Conservation (phyloP, 2,329 filamentous ascomycete genomes). For the Rhytidhysteron rufulum region DNA sequence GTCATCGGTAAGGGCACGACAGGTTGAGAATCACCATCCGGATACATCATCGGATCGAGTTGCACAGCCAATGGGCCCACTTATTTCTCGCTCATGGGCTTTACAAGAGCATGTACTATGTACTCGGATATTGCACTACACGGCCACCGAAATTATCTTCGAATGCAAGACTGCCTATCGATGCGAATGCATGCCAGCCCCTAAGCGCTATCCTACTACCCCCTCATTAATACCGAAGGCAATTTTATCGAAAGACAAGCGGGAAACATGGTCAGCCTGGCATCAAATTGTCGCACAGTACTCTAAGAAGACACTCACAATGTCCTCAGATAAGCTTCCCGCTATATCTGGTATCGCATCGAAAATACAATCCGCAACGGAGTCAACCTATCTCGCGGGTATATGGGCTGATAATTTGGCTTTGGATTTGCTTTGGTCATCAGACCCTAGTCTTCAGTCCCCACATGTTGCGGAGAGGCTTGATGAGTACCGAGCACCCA, state of each 20-base stretch:
- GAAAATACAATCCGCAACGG: constrained; percentile 24
- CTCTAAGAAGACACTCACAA: constrained; percentile 22
- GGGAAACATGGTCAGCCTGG: constrained; percentile 22
- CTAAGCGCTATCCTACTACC: constrained; percentile 23
- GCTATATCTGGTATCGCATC: constrained; percentile 33
- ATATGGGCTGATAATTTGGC: constrained; percentile 29
- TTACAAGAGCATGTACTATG: constrained; percentile 32
- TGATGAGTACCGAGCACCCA: constrained; percentile 24
- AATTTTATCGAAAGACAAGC: constrained; percentile 18
- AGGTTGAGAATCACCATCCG: constrained; percentile 26
- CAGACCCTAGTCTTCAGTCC: constrained; percentile 5
- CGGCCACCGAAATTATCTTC: constrained; percentile 29
- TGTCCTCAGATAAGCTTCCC: constrained; percentile 25
- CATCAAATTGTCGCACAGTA: constrained; percentile 29
- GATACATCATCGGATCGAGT: constrained; percentile 15
- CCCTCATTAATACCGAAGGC: constrained; percentile 30
- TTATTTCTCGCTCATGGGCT: constrained; percentile 27
- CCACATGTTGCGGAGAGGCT: constrained; percentile 9
- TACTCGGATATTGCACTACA: constrained; percentile 30
- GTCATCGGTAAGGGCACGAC: constrained; percentile 21
- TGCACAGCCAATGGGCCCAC: constrained; percentile 20
- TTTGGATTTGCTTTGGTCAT: constrained; percentile 26
- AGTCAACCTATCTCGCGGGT: constrained; percentile 30
- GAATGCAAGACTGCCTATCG: constrained; percentile 29
- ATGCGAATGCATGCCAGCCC: constrained; percentile 28